Evolutionary conservation across 805 yeast genomes (phyloP), one percentile per base, ranked within the genome.

Genomic region (Yarrowia yakushimensis): DNA sequence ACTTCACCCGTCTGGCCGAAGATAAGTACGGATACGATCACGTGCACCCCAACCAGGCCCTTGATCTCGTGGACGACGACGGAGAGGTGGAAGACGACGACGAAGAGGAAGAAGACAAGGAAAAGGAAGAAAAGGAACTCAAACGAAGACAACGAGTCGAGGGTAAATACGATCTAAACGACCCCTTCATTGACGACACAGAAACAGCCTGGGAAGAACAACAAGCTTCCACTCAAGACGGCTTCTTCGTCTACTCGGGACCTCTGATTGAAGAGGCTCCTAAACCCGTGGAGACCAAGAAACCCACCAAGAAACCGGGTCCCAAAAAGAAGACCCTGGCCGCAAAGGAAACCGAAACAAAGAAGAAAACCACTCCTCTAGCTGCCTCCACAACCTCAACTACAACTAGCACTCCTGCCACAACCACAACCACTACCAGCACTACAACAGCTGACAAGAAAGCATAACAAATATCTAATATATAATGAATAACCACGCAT

Each of bases 101-200:
- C 23, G 66, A 67, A 30, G 67, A 69, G 43, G 70, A 68, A 20
- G 71, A 69, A 52, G 69, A 67, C 28, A 66, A 64, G 6, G 69
- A 65, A 42, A 70, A 74, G 18, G 75, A 69, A 15, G 64, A 60
- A 18, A 45, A 59, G 41, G 62, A 59, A 62, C 61, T 67, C 63
- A 74, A 77, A 67, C 81, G 78, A 69, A 76, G 79, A 46, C 80
- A 78, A 69, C 78, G 91, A 60, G 83, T 88, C 66, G 90, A 91
- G 34, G 97, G 97, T 2, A 90, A 89, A 70, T 94, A 94, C 74
- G 99, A 94, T 72, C 79, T 83, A 54, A 85, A 88, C 65, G 99
- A 94, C 73, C 99, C 98, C 2, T 94, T 94, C 70, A 94, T 94
- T 64, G 99, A 94, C 75, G 99, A 94, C 74, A 82, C 90, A 15